Percentiles rank a stretch among this genome's conserved stretches.
Evolutionary conservation across 768 basidiomycete species (phyloP).

Genomic region (Rhizopogon vulgaris): DNA sequence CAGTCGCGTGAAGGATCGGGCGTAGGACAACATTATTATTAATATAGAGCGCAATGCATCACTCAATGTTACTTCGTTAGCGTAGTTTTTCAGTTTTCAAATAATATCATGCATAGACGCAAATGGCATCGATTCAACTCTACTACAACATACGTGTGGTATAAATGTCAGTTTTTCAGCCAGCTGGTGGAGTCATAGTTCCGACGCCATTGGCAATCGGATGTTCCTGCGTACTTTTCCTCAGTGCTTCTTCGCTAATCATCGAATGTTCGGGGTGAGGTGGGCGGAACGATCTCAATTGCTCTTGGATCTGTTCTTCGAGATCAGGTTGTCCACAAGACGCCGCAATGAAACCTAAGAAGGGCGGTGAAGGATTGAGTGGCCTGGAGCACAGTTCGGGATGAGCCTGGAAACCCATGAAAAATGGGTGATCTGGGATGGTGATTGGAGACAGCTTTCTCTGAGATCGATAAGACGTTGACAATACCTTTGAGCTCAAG

Average conservation of each 20-base stretch:
- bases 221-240: conserved; percentile 27
- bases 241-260: conserved; percentile 60
- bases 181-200: conserved; percentile 11
- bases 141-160: background rate
- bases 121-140: background rate
- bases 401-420: conserved; percentile 91
- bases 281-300: conserved; percentile 55
- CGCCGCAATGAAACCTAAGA: conserved; percentile 93
- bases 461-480: background rate
- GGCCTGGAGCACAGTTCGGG: conserved; percentile 99
- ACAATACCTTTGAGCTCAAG: conserved; percentile 74
- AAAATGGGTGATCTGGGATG: conserved; percentile 81
- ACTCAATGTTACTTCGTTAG: background rate
- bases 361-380: conserved; percentile 93
- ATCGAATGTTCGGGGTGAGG: conserved; percentile 74
- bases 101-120: background rate
- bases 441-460: background rate
- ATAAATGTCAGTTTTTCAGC: background rate
- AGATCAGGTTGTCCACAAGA: conserved; percentile 51
- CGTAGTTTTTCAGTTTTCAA: background rate
- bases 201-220: conserved; percentile 16
- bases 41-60: background rate
- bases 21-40: background rate
- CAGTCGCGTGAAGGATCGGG: background rate
- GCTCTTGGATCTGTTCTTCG: conserved; percentile 65